Percentiles rank a stretch among this genome's conserved stretches.
phyloP scores from a whole-genome alignment of 2,329 filamentous ascomycete species.

The Alternaria brassicae region DNA sequence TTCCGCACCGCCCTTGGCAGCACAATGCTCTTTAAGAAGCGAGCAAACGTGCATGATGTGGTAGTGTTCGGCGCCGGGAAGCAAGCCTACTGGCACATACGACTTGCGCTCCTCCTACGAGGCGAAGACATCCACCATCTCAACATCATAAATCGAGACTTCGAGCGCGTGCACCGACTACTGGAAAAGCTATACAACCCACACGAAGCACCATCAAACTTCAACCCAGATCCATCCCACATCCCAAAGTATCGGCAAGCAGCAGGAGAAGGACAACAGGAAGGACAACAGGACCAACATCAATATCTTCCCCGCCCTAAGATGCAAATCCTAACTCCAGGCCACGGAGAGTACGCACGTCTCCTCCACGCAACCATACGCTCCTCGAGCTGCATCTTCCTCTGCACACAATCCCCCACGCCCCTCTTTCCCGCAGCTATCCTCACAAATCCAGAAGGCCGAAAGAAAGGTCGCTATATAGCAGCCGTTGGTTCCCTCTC shows the following conservation, averaged over 20 bases:
- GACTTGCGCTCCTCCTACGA: slow-evolving; percentile 78
- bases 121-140: slow-evolving; percentile 75
- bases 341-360: slow-evolving; percentile 72
- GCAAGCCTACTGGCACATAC: slow-evolving; percentile 94
- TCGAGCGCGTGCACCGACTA: slow-evolving; percentile 63
- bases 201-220: slow-evolving; percentile 39
- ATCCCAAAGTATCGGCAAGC: slow-evolving; percentile 24
- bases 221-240: slow-evolving; percentile 17
- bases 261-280: not conserved
- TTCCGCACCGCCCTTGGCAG: slow-evolving; percentile 72
- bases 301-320: slow-evolving; percentile 53
- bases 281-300: slow-evolving; percentile 5
- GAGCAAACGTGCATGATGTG: slow-evolving; percentile 74
- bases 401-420: slow-evolving; percentile 78
- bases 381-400: slow-evolving; percentile 82
- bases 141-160: slow-evolving; percentile 81
- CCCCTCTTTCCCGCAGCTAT: slow-evolving; percentile 78
- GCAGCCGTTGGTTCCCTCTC: slow-evolving; percentile 75
- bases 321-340: slow-evolving; percentile 73
- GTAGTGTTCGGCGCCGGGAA: slow-evolving; percentile 87
- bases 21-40: slow-evolving; percentile 67
- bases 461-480: slow-evolving; percentile 74
- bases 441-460: slow-evolving; percentile 73
- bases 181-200: slow-evolving; percentile 63
- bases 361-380: slow-evolving; percentile 74